Evolutionary conservation across 2,329 filamentous ascomycete species (phyloP), one percentile per base, ranked within the genome.

Genomic region (Sporothrix euskadiensis): DNA sequence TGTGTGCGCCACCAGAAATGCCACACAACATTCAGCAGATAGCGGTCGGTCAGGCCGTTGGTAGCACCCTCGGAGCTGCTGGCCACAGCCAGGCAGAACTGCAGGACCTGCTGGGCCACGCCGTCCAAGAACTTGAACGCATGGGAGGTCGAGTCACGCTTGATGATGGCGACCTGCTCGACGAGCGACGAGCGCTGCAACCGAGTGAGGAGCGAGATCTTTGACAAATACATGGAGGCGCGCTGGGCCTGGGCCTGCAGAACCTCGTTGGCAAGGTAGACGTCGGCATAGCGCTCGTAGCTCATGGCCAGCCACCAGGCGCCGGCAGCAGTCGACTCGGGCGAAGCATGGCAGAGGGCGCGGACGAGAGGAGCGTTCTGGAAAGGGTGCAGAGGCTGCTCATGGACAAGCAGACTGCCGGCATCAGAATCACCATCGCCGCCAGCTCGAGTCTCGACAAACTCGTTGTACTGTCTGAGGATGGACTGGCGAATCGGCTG

Each of bases 71-170:
- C 39, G 4, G 4, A 6, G 5, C 16, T 8, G 16, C n/a, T 12
- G 6, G 63, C 71, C 56, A 71, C 8, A 0, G 49, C 65, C 7
- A 71, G n/a, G 14, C 66, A 74, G 3, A 63, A 44, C 66, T 71
- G 61, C 16, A 74, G 39, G 73, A 88, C 77, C 2, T 80, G 78
- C 26, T 79, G 78, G 12, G 89, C 77, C 1, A 83, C 80, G 0
- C 81, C 82, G 1, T 79, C 77, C 4, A 91, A 79, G 75, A 91
- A 91, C 1, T 80, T 80, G 0, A 83, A 84, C 7, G 88, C 82
- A 71, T 84, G 83, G 5, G 86, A 84, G 1, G 89, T 91, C 0
- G 89, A 88, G 76, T 91, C 89, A 75, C 88, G 89, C 0, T 86
- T 84, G 4, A 90, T 85, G 8, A 85, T 84, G 14, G 87, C 84